A percentile compares a stretch with the other conserved stretches of the same genome.
Conservation (phyloP, 192 early-diverging fungal genomes). For the Coemansia sp. region DNA sequence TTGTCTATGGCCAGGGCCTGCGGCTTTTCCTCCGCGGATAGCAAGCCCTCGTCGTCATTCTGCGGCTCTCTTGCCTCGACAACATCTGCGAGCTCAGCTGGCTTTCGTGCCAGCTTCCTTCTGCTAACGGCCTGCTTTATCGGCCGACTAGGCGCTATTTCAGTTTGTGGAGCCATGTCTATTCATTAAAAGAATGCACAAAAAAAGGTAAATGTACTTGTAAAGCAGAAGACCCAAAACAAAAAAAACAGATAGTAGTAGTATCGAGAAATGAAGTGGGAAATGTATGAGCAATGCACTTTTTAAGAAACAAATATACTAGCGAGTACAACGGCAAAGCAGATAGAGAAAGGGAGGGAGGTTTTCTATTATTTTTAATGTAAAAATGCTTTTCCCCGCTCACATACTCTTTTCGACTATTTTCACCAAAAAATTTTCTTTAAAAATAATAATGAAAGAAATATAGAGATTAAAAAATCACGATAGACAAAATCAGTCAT, state of each 20-base stretch:
- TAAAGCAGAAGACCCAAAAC: no score
- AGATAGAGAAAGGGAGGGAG: no score
- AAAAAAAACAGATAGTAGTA: no score
- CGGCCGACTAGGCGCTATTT: not conserved
- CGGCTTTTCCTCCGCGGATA: not conserved
- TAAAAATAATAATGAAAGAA: no score
- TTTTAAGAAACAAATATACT: not conserved
- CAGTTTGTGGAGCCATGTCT: not conserved
- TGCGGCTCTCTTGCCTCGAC: not conserved
- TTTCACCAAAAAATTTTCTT: no score
- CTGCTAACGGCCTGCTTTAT: slow-evolving; percentile 11
- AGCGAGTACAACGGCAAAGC: not conserved
- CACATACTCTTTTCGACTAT: no score
- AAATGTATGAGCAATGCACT: no score
- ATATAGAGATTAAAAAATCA: no score
- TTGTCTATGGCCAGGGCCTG: slow-evolving; percentile 24
- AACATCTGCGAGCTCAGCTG: not conserved
- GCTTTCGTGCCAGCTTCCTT: not conserved
- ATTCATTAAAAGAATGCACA: not conserved
- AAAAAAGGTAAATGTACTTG: not conserved
- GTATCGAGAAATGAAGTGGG: no score
- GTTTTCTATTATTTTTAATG: no score
- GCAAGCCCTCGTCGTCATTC: not conserved
- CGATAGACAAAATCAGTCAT: no score
- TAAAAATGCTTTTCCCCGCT: no score